Evolutionary conservation across 768 basidiomycete genomes (phyloP).

Genomic region (Coprinopsis strossmayeri): DNA sequence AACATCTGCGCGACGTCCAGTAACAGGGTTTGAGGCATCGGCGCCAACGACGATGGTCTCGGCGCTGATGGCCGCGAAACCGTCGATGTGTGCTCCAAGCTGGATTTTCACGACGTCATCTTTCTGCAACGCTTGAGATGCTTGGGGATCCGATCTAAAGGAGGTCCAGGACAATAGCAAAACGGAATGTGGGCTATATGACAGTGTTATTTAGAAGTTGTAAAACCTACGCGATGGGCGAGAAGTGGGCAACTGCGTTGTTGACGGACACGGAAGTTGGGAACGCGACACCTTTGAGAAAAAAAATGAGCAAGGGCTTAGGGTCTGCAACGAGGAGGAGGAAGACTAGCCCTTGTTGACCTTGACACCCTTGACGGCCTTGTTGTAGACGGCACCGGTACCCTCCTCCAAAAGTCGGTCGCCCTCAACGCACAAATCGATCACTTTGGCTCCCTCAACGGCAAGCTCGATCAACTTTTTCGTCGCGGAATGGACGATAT

Average conservation of each 20-base stretch:
- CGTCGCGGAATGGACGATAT: slow-evolving; percentile 79
- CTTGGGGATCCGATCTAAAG: slow-evolving; percentile 65
- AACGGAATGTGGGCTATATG: too few relatives aligned
- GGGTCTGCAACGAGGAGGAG: slow-evolving; percentile 15
- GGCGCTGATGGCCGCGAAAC: slow-evolving; percentile 88
- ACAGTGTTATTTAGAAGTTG: too few relatives aligned
- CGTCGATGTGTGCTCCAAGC: slow-evolving; percentile 96
- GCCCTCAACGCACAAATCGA: slow-evolving; percentile 90
- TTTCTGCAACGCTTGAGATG: slow-evolving; percentile 63
- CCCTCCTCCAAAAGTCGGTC: slow-evolving; percentile 90
- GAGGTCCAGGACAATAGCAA: slow-evolving; percentile 9
- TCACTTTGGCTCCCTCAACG: slow-evolving; percentile 77
- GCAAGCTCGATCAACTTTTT: slow-evolving; percentile 76
- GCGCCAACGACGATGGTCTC: slow-evolving; percentile 92
- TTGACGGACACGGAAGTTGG: slow-evolving; percentile 93
- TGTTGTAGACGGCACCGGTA: slow-evolving; percentile 84
- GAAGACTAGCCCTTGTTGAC: slow-evolving; percentile 81
- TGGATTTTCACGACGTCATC: slow-evolving; percentile 95
- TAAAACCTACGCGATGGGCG: slow-evolving; percentile 80
- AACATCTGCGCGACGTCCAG: slow-evolving; percentile 84
- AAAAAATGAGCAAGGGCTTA: not conserved
- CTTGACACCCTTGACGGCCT: slow-evolving; percentile 82
- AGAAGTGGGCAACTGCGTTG: slow-evolving; percentile 94
- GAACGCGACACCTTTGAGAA: slow-evolving; percentile 73
- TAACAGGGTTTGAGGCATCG: slow-evolving; percentile 63